phyloP scores from a whole-genome alignment of 306 rosid species.

The Sechiopsis laciniata region DNA sequence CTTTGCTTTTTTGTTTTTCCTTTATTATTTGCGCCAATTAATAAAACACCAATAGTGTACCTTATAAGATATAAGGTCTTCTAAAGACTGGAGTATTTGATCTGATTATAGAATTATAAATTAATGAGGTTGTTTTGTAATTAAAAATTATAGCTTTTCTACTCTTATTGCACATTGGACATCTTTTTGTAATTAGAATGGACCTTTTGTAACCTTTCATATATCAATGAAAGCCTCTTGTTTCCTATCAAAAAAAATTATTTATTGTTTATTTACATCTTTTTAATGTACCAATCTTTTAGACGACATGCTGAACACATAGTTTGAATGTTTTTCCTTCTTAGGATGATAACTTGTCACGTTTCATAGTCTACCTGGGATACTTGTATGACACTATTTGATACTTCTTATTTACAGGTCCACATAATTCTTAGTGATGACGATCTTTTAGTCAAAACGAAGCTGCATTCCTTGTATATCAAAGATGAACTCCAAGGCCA shows the following conservation, averaged over 20 bases:
- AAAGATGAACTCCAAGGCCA: constrained; percentile 88
- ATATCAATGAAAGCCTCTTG: too few relatives aligned
- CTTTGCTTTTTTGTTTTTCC: not conserved
- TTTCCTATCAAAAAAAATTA: not conserved
- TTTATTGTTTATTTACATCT: not conserved
- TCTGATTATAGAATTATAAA: not conserved
- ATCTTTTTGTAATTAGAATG: too few relatives aligned
- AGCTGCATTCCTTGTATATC: constrained; percentile 77
- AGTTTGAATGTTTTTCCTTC: not conserved
- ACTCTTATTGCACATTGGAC: too few relatives aligned
- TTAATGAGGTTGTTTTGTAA: not conserved
- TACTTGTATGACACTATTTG: constrained; percentile 8
- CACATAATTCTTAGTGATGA: constrained; percentile 53
- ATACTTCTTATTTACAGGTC: constrained; percentile 43
- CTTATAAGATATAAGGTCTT: constrained; percentile 7
- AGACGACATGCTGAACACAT: not conserved
- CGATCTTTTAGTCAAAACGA: constrained; percentile 64
- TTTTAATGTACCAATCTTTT: not conserved
- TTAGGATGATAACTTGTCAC: not conserved
- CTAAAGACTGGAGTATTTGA: constrained; percentile 4
- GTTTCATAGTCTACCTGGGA: not conserved
- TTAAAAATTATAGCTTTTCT: too few relatives aligned
- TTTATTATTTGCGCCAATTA: not conserved
- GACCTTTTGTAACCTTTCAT: too few relatives aligned
- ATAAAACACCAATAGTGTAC: not conserved